Evolutionary conservation across 257 asterid species (phyloP).

Genomic region (Plectranthus barbatus): DNA sequence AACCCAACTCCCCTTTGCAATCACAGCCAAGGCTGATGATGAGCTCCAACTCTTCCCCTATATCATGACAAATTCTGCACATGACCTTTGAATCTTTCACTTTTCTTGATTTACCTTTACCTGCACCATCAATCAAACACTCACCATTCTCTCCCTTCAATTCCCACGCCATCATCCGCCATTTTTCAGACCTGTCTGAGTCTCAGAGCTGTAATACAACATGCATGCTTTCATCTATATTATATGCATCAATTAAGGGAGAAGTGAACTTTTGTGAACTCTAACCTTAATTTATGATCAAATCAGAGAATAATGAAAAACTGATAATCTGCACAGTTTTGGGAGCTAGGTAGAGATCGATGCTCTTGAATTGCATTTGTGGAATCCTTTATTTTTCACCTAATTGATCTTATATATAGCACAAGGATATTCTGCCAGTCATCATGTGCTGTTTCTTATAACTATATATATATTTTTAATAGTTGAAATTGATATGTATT

Average conservation of each 20-base stretch:
- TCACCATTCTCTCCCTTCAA: neutral
- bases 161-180: neutral
- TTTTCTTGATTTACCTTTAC: neutral
- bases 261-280: neutral
- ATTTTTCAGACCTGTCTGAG: neutral
- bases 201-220: neutral
- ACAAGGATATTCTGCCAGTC: neutral
- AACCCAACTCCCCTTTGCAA: conserved; percentile 44
- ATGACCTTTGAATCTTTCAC: conserved; percentile 4
- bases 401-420: neutral
- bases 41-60: conserved; percentile 24
- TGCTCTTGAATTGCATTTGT: no score
- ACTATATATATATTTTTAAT: neutral
- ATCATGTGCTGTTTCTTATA: no score
- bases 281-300: no score
- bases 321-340: neutral
- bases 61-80: conserved; percentile 56
- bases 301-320: neutral
- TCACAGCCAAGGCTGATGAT: conserved; percentile 38
- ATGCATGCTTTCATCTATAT: neutral
- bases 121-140: neutral
- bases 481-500: neutral
- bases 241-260: neutral
- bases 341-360: neutral
- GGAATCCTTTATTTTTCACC: neutral